Percentiles rank a stretch among this genome's conserved stretches.
phyloP scores from a whole-genome alignment of 192 early-diverging fungal genomes.

The Coemansia sp. region DNA sequence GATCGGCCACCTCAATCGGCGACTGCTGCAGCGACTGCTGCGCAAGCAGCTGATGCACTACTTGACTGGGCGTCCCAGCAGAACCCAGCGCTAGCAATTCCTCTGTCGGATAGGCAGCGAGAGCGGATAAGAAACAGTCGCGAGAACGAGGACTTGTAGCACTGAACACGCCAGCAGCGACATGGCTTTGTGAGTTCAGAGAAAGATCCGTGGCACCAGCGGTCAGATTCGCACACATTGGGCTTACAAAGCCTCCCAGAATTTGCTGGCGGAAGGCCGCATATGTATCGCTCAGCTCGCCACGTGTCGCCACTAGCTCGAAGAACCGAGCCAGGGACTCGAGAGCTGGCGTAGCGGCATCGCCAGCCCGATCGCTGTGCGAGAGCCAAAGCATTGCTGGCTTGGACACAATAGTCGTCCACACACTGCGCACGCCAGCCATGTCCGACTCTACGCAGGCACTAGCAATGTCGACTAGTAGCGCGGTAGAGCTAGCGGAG shows the following conservation, averaged over 20 bases:
- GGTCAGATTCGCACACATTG: not conserved
- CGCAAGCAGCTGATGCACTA: conserved; percentile 8
- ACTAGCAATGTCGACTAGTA: conserved; percentile 23
- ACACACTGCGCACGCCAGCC: conserved; percentile 32
- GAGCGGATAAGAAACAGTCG: conserved; percentile 16
- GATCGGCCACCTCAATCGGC: not conserved
- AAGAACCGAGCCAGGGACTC: conserved; percentile 21
- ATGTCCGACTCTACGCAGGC: conserved; percentile 21
- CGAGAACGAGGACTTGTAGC: conserved; percentile 1
- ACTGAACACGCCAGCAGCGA: conserved; percentile 7
- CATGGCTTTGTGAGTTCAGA: not conserved
- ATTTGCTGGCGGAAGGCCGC: conserved; percentile 27
- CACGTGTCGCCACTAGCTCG: conserved; percentile 16
- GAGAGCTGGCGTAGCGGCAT: conserved; percentile 3
- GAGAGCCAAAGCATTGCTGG: conserved; percentile 18
- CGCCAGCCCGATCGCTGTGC: not conserved
- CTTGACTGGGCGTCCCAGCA: conserved; percentile 5
- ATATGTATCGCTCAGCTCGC: conserved; percentile 25
- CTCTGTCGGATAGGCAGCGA: conserved; percentile 24
- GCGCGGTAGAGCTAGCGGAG: conserved; percentile 14
- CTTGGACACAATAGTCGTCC: conserved; percentile 19
- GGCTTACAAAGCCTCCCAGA: conserved; percentile 1
- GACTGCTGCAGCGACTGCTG: not conserved
- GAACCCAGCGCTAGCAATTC: conserved; percentile 18
- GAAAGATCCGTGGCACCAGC: not conserved